Conservation (phyloP, 768 basidiomycete species). For the Panellus pusillus region DNA sequence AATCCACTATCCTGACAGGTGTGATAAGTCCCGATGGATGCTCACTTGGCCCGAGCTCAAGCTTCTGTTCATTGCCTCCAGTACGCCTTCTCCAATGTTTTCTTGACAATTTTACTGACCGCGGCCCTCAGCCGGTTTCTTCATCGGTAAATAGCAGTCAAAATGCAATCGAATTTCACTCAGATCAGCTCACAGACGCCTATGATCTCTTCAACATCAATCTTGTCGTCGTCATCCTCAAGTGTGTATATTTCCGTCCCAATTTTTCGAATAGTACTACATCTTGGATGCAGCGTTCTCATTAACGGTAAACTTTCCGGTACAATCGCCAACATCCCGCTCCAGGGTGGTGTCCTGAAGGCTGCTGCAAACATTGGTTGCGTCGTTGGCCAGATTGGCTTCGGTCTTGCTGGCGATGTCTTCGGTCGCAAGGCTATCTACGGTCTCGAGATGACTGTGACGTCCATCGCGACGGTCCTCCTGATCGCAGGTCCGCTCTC, state of each 20-base stretch:
- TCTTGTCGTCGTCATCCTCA: constrained; percentile 32
- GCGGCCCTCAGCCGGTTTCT: constrained; percentile 9
- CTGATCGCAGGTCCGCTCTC: constrained; percentile 42
- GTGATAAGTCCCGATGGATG: constrained; percentile 12
- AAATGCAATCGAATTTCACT: too few relatives aligned
- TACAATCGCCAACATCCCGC: constrained; percentile 49
- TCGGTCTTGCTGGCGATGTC: constrained; percentile 62
- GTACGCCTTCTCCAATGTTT: background rate
- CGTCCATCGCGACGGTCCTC: background rate
- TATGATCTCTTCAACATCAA: constrained; percentile 76
- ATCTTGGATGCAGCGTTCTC: constrained; percentile 47
- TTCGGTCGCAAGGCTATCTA: constrained; percentile 71
- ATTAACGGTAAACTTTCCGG: constrained; percentile 57
- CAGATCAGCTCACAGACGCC: constrained; percentile 28
- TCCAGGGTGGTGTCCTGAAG: constrained; percentile 58
- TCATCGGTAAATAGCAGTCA: constrained; percentile 2
- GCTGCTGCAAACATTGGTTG: constrained; percentile 71
- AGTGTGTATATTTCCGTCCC: background rate
- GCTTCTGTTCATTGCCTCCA: constrained; percentile 13
- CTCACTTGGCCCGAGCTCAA: constrained; percentile 15
- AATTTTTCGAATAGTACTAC: background rate
- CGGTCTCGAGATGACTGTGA: constrained; percentile 24
- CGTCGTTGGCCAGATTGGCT: constrained; percentile 67
- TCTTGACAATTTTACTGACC: background rate
- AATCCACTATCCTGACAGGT: too few relatives aligned